These are phyloP conservation scores for Fusarium newnesense DNA, from an alignment of 2,329 filamentous ascomycete species.

Conservation along the genomic window DNA sequence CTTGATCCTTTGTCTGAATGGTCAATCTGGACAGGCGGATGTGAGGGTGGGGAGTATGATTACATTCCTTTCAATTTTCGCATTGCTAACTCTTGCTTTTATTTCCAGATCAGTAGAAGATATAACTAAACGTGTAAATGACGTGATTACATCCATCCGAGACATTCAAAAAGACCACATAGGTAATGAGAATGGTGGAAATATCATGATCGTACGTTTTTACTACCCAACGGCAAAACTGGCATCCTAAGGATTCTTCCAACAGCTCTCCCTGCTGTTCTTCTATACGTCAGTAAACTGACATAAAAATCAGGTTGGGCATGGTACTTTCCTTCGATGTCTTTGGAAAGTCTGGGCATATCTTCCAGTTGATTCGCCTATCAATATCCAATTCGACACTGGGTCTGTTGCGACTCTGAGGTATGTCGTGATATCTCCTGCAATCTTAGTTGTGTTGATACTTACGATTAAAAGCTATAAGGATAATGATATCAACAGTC, in stretches of 20 bases:
- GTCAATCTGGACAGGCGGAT: not conserved
- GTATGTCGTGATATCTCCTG: not conserved
- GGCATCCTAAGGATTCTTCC: too few relatives aligned
- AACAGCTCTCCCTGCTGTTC: too few relatives aligned
- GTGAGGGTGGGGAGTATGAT: not conserved
- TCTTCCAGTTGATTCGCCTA: not conserved
- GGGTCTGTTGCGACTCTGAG: not conserved
- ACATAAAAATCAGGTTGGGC: not conserved
- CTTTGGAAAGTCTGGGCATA: not conserved
- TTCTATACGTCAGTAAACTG: fast-evolving
- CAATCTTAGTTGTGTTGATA: not conserved
- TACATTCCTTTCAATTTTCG: not conserved
- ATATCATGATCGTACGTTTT: not conserved
- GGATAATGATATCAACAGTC: not conserved
- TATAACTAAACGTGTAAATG: not conserved
- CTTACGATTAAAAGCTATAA: not conserved
- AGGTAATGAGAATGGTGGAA: not conserved
- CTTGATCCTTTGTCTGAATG: not conserved
- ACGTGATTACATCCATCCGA: not conserved
- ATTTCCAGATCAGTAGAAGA: not conserved
- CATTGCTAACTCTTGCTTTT: not conserved
- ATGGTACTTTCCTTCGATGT: not conserved
- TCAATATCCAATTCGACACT: not conserved
- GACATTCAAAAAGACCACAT: not conserved
- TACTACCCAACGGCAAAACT: not conserved